Percentiles rank a stretch among this genome's conserved stretches.
These are phyloP conservation scores for Phytophthora pinifolia DNA, from an alignment of 352 stramenopile species.

Conservation along the genomic window DNA sequence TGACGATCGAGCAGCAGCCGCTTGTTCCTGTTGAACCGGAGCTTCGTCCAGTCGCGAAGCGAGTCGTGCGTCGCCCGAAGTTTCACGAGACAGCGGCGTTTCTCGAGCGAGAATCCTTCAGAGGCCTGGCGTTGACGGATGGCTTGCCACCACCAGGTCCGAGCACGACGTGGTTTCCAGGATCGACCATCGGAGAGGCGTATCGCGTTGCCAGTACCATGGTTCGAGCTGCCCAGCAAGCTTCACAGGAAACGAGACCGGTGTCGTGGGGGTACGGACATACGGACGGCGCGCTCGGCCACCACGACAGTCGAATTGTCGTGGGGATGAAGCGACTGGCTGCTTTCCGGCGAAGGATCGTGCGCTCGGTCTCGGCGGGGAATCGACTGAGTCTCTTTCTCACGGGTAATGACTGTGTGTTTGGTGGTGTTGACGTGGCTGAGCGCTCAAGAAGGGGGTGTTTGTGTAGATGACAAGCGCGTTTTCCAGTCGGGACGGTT, in stretches of 20 bases:
- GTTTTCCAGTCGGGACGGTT: slow-evolving; percentile 58
- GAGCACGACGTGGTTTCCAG: slow-evolving; percentile 15
- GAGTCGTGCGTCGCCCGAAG: slow-evolving; percentile 34
- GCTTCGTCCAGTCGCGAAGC: slow-evolving; percentile 25
- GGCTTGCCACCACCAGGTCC: slow-evolving; percentile 4
- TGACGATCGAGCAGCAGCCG: not conserved
- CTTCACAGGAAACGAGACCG: slow-evolving; percentile 29
- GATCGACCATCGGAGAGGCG: slow-evolving; percentile 29
- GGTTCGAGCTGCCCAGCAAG: slow-evolving; percentile 23
- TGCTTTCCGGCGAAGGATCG: slow-evolving; percentile 36
- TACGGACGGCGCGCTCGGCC: slow-evolving; percentile 46
- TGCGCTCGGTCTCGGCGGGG: slow-evolving; percentile 48
- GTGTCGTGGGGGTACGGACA: slow-evolving; percentile 62
- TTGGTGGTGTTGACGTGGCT: not conserved
- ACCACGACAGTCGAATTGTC: slow-evolving; percentile 30
- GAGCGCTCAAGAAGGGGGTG: not conserved
- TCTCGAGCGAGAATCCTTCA: slow-evolving; percentile 38
- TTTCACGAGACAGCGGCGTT: slow-evolving; percentile 52
- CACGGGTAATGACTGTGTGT: slow-evolving; percentile 23
- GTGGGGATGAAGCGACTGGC: slow-evolving; percentile 36
- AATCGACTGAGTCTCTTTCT: slow-evolving; percentile 67
- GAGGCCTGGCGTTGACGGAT: slow-evolving; percentile 16
- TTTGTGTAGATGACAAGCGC: slow-evolving; percentile 25
- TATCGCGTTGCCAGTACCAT: slow-evolving; percentile 50
- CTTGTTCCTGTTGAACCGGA: not conserved